Conservation (phyloP, 2,329 filamentous ascomycete species). For the Monilinia fructigena region DNA sequence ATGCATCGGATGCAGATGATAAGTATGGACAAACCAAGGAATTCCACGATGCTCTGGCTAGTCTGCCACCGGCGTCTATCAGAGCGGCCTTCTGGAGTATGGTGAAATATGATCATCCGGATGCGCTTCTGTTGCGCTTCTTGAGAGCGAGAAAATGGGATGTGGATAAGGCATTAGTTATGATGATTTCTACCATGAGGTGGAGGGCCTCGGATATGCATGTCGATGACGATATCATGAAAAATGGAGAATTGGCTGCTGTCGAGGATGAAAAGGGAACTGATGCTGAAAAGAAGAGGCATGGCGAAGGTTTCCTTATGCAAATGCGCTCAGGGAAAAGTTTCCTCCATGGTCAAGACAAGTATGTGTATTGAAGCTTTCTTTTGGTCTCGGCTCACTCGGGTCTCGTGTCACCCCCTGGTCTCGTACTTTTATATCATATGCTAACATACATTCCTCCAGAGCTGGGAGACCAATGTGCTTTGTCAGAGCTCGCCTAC, state of each 20-base stretch:
- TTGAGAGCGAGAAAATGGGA: conserved; percentile 94
- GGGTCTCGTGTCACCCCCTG: background rate
- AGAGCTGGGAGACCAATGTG: conserved; percentile 76
- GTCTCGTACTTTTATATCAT: background rate
- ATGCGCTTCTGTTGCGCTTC: conserved; percentile 79
- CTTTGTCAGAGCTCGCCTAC: conserved; percentile 77
- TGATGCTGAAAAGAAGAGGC: conserved; percentile 63
- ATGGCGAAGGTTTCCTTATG: conserved; percentile 70
- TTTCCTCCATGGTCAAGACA: conserved; percentile 85
- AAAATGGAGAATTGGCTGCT: conserved; percentile 69
- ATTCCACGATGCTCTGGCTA: conserved; percentile 78
- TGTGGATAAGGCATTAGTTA: conserved; percentile 85
- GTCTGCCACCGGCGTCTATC: conserved; percentile 73
- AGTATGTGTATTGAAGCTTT: conserved; percentile 39
- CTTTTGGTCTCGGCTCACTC: background rate
- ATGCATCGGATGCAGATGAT: conserved; percentile 61
- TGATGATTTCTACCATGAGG: conserved; percentile 91
- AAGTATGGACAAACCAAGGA: conserved; percentile 90
- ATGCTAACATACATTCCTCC: conserved; percentile 6
- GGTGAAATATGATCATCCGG: conserved; percentile 93
- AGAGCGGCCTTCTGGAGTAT: conserved; percentile 84
- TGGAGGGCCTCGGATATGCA: conserved; percentile 83
- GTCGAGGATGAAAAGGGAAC: conserved; percentile 55
- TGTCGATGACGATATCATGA: conserved; percentile 86
- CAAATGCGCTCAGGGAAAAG: conserved; percentile 91